A percentile compares a stretch with the other conserved stretches of the same genome.
phyloP scores from a whole-genome alignment of 2,329 filamentous ascomycete species.

The Sporothrix protearum region DNA sequence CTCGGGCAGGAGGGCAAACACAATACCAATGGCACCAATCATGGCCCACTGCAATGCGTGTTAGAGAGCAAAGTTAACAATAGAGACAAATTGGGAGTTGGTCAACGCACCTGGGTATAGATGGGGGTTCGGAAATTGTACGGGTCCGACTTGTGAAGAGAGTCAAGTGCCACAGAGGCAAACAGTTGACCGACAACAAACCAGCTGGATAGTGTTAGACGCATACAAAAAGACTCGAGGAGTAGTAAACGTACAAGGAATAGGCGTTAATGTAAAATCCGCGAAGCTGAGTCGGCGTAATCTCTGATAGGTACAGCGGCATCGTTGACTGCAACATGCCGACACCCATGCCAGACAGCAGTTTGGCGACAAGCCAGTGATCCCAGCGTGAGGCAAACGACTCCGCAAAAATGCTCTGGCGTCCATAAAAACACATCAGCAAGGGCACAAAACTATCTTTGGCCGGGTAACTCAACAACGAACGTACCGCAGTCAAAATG shows the following conservation, averaged over 20 bases:
- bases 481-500: conserved; percentile 30
- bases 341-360: conserved; percentile 37
- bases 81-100: no score
- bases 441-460: conserved; percentile 27
- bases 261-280: conserved; percentile 41
- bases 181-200: conserved; percentile 43
- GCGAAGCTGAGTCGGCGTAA: conserved; percentile 40
- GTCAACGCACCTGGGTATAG: conserved; percentile 34
- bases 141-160: conserved; percentile 34
- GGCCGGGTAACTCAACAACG: background rate
- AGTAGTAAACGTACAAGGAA: conserved; percentile 33
- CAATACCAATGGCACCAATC: conserved; percentile 38
- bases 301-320: conserved; percentile 41
- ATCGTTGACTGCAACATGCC: conserved; percentile 42
- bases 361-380: conserved; percentile 39
- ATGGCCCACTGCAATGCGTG: conserved; percentile 38
- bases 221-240: background rate
- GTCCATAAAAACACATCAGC: background rate
- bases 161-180: conserved; percentile 42
- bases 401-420: conserved; percentile 37
- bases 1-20: conserved; percentile 39
- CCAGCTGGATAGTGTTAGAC: conserved; percentile 34
- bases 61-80: background rate
- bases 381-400: conserved; percentile 38
- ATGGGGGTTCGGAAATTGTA: conserved; percentile 39